These are phyloP conservation scores for Fraxinus americana DNA, from an alignment of 257 asterid species.

Conservation along the genomic window DNA sequence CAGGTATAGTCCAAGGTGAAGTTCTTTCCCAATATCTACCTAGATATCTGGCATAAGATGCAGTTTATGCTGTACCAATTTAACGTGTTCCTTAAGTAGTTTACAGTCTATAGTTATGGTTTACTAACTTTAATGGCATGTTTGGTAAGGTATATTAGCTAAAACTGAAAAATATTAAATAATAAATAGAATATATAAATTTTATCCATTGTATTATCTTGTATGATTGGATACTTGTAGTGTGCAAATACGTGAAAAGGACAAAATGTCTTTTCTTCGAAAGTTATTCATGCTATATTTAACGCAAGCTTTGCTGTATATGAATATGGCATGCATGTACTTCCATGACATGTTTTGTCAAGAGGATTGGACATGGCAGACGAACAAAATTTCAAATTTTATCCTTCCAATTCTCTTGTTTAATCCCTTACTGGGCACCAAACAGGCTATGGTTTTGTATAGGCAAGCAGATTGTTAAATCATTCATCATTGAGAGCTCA, in stretches of 20 bases:
- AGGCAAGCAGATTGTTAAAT: neutral
- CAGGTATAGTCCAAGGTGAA: constrained; percentile 39
- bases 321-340: neutral
- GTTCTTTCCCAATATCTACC: neutral
- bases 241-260: too few species aligned
- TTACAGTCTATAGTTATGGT: neutral
- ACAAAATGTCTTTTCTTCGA: too few species aligned
- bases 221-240: too few species aligned
- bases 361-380: neutral
- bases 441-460: neutral
- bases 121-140: neutral
- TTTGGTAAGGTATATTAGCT: neutral
- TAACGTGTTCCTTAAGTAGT: neutral
- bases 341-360: neutral
- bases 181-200: neutral
- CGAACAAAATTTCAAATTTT: neutral
- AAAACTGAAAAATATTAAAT: too few species aligned
- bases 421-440: neutral
- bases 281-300: neutral
- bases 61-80: neutral
- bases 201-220: neutral
- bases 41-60: neutral
- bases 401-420: neutral
- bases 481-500: neutral
- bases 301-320: neutral